Percentiles rank a stretch among this genome's conserved stretches.
phyloP scores from a whole-genome alignment of 495 filamentous ascomycete genomes.

The Physcia stellaris region DNA sequence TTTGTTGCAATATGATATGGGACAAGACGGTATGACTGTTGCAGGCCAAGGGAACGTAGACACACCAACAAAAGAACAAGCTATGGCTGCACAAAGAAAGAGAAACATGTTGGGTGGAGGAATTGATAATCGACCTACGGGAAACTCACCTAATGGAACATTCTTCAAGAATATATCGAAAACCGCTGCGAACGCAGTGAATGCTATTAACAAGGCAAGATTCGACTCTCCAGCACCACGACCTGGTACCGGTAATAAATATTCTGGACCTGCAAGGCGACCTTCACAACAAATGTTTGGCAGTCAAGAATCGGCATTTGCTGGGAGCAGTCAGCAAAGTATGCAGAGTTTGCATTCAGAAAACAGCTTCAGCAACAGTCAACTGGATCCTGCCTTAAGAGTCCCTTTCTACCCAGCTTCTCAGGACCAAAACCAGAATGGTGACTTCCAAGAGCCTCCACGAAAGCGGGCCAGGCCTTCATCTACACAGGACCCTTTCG shows the following conservation, averaged over 20 bases:
- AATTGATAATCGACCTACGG: conserved; percentile 50
- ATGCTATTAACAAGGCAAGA: conserved; percentile 87
- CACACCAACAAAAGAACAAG: conserved; percentile 98
- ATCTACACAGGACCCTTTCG: conserved; percentile 29
- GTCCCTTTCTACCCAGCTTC: conserved; percentile 25
- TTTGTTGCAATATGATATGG: conserved; percentile 79
- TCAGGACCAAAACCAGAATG: conserved; percentile 34
- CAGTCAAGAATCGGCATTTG: conserved; percentile 46
- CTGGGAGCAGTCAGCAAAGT: conserved; percentile 53
- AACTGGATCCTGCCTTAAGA: conserved; percentile 40
- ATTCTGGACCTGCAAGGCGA: conserved; percentile 34
- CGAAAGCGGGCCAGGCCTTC: conserved; percentile 60
- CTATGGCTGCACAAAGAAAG: conserved; percentile 94
- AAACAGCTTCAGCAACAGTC: conserved; percentile 44
- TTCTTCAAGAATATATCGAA: conserved; percentile 95
- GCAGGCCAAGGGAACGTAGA: conserved; percentile 50
- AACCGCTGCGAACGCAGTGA: conserved; percentile 80
- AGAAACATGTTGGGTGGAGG: conserved; percentile 63
- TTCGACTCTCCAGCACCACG: conserved; percentile 76
- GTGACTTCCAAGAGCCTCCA: conserved; percentile 61
- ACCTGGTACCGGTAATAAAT: conserved; percentile 30
- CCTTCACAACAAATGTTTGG: conserved; percentile 50
- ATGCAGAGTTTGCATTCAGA: conserved; percentile 49
- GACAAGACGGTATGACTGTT: conserved; percentile 54
- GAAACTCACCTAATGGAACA: conserved; percentile 56